Evolutionary conservation across 768 basidiomycete genomes (phyloP).

Genomic region (Russula emetica): DNA sequence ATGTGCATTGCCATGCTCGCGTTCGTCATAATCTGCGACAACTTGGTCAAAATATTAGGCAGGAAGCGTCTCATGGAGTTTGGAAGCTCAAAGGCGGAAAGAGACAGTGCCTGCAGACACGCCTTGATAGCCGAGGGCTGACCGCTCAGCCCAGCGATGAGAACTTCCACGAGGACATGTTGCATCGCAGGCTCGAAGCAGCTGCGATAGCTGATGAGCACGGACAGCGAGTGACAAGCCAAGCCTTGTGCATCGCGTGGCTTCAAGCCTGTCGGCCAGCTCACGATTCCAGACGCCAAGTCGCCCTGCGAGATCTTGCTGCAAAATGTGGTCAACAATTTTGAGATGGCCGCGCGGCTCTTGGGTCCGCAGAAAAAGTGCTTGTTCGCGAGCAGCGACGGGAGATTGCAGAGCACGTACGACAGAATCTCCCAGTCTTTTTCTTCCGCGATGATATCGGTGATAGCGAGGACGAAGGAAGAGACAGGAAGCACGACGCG

Average conservation of each 20-base stretch:
- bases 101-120: slow-evolving; percentile 83
- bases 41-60: slow-evolving; percentile 75
- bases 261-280: slow-evolving; percentile 60
- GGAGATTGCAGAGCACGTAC: slow-evolving; percentile 87
- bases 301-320: slow-evolving; percentile 55
- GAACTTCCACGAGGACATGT: slow-evolving; percentile 68
- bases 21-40: slow-evolving; percentile 92
- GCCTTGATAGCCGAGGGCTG: slow-evolving; percentile 77
- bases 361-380: slow-evolving; percentile 93
- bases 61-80: slow-evolving; percentile 75
- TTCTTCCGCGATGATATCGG: slow-evolving; percentile 66
- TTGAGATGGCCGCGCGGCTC: slow-evolving; percentile 57
- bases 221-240: slow-evolving; percentile 81
- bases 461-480: slow-evolving; percentile 59
- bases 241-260: slow-evolving; percentile 81
- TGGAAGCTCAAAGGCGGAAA: slow-evolving; percentile 84
- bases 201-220: slow-evolving; percentile 80
- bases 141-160: slow-evolving; percentile 64
- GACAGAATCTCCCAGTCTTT: slow-evolving; percentile 91
- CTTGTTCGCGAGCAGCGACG: slow-evolving; percentile 89
- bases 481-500: slow-evolving; percentile 65
- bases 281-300: slow-evolving; percentile 52
- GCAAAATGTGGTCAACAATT: slow-evolving; percentile 64
- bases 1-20: slow-evolving; percentile 94
- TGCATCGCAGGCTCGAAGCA: slow-evolving; percentile 67